Base-by-base conservation (phyloP, 139 green algal species). In the Picochlorum sp. region DNA sequence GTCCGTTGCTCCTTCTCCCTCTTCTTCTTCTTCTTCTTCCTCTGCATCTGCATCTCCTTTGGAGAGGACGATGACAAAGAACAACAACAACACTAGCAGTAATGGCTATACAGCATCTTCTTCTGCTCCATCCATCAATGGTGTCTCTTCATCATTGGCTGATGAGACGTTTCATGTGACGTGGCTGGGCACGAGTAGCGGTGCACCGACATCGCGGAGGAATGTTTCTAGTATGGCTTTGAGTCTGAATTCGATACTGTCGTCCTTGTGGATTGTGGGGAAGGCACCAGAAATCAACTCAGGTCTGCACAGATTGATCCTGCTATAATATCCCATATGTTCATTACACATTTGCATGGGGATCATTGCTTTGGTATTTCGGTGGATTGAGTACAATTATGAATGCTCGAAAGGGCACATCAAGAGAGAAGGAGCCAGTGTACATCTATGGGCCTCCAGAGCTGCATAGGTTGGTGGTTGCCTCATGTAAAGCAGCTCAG, bases 321-420 rank as follows among this genome's bases (percentile, higher is more conserved):
- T 14, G 60, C 63, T 8, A 26, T 44, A 30, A 67, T 89, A 14
- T 24, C 30, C 23, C 80, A 68, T 13, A 81, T 97, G 45, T 90
- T 92, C 61, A 83, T 98, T 61, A 97, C 91, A 4, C 92, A 98
- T 83, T 62, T 96, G 49, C 92, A 98, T 71, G 92, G 92, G 16
- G 92, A 98, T 79, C 92, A 98, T 78, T 91, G 85, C 79, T 98
- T 97, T 64, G 92, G 92, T 10, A 68, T 97, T 23, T 71, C 78
- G 83, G 80, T 21, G 20, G 91, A 49, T 37, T 84, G 20, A 26
- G 30, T 49, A 20, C 26, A 23, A 37, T 58, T 52, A 16, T 52
- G 30, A 14, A 14, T 30, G 28, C 44, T 4, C 13, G 21, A 51
- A 47, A 49, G 73, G 59, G 62, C 3, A 81, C 74, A 6, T 52